Evolutionary conservation across 768 basidiomycete species (phyloP).

Genomic region (Mycena belliarum): DNA sequence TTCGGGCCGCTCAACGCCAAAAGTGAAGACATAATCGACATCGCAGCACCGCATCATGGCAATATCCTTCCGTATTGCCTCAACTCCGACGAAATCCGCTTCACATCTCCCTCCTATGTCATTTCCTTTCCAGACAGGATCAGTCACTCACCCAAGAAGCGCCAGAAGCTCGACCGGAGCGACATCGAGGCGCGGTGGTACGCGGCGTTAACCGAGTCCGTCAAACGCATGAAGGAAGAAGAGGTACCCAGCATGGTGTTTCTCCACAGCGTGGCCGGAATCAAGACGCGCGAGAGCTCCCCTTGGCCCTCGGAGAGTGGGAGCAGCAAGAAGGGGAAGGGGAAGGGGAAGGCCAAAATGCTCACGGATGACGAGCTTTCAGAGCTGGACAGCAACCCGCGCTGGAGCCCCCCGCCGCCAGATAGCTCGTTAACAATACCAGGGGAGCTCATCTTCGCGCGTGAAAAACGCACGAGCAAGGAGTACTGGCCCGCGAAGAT

Average conservation of each 20-base stretch:
- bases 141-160: slow-evolving; percentile 45
- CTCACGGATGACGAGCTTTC: slow-evolving; percentile 15
- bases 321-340: slow-evolving; percentile 24
- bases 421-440: slow-evolving; percentile 59
- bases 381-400: not conserved
- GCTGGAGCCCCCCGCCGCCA: slow-evolving; percentile 43
- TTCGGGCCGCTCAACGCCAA: slow-evolving; percentile 26
- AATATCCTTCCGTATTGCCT: slow-evolving; percentile 44
- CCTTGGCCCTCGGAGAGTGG: slow-evolving; percentile 13
- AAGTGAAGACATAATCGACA: slow-evolving; percentile 25
- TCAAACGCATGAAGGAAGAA: slow-evolving; percentile 45
- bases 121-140: not conserved
- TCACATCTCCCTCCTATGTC: slow-evolving; percentile 35
- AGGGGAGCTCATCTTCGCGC: slow-evolving; percentile 66
- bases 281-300: not conserved
- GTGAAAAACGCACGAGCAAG: slow-evolving; percentile 35
- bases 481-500: slow-evolving; percentile 72
- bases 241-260: slow-evolving; percentile 46
- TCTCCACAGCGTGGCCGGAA: slow-evolving; percentile 21
- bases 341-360: slow-evolving; percentile 30
- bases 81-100: slow-evolving; percentile 36
- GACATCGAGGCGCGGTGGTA: slow-evolving; percentile 46
- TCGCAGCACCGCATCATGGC: slow-evolving; percentile 35
- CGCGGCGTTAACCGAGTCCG: slow-evolving; percentile 47
- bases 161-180: slow-evolving; percentile 36